Conservation (phyloP, 2,329 filamentous ascomycete genomes). For the Graphilbum sp. region DNA sequence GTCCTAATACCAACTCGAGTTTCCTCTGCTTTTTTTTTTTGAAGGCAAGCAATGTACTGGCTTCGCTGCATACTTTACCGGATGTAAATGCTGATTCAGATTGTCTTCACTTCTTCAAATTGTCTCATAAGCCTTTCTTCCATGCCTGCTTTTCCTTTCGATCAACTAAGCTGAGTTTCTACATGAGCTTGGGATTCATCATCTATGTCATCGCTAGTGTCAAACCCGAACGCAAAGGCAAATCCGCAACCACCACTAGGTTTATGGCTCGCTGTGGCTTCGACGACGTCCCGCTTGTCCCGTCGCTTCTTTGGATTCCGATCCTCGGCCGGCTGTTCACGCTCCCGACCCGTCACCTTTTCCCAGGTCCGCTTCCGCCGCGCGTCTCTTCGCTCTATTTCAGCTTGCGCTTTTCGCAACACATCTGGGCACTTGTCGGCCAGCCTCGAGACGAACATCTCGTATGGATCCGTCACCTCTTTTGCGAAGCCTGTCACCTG, state of each 20-base stretch:
- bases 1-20: too few relatives aligned
- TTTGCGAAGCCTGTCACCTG: constrained; percentile 67
- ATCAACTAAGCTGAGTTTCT: too few relatives aligned
- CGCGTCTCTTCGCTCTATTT: constrained; percentile 44
- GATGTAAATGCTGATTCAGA: too few relatives aligned
- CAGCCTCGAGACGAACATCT: constrained; percentile 57
- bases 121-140: too few relatives aligned
- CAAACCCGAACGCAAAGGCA: constrained; percentile 36
- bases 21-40: too few relatives aligned
- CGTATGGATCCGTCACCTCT: constrained; percentile 54
- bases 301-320: neutral
- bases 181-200: too few relatives aligned
- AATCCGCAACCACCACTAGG: constrained; percentile 28
- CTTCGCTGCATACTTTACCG: too few relatives aligned
- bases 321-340: neutral
- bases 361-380: constrained; percentile 79
- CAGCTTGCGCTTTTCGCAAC: constrained; percentile 40
- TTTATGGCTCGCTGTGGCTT: too few relatives aligned
- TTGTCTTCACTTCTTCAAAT: too few relatives aligned
- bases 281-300: too few relatives aligned
- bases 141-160: too few relatives aligned
- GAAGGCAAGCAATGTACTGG: too few relatives aligned
- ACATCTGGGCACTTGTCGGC: constrained; percentile 45
- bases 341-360: constrained; percentile 27
- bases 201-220: constrained; percentile 9